phyloP scores from a whole-genome alignment of 176 grass and related monocot species.

The Areca catechu region DNA sequence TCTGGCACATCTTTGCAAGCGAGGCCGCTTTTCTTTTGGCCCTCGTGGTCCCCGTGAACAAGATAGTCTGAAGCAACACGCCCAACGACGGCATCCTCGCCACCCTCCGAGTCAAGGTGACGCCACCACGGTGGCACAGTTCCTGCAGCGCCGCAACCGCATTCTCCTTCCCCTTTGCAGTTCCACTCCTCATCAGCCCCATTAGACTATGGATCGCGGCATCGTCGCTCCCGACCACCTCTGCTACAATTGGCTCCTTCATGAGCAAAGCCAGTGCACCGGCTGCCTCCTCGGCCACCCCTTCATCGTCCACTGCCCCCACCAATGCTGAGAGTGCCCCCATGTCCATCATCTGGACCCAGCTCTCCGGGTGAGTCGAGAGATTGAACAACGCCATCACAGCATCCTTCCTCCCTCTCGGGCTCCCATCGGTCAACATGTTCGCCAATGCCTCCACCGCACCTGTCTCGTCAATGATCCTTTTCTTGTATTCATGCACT shows the following conservation, averaged over 20 bases:
- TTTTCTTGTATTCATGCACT: slow-evolving; percentile 89
- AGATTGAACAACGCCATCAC: slow-evolving; percentile 98
- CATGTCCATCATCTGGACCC: slow-evolving; percentile 56
- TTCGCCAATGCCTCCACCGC: slow-evolving; percentile 56
- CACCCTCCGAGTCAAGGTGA: slow-evolving; percentile 42
- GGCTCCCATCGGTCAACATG: slow-evolving; percentile 65
- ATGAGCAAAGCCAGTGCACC: slow-evolving; percentile 79
- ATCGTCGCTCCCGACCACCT: slow-evolving; percentile 54
- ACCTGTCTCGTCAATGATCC: slow-evolving; percentile 66
- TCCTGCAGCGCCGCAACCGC: slow-evolving; percentile 88
- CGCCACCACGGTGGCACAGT: slow-evolving; percentile 62
- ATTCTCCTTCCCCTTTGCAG: slow-evolving; percentile 88
- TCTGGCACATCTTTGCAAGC: slow-evolving; percentile 74
- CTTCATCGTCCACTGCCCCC: slow-evolving; percentile 58
- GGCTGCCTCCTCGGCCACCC: slow-evolving; percentile 78
- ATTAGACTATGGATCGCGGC: slow-evolving; percentile 51
- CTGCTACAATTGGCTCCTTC: slow-evolving; percentile 52
- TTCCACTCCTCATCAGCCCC: slow-evolving; percentile 75
- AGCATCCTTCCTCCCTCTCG: slow-evolving; percentile 89
- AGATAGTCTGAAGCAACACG: slow-evolving; percentile 52
- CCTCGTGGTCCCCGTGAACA: slow-evolving; percentile 64
- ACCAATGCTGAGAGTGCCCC: slow-evolving; percentile 49
- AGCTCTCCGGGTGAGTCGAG: slow-evolving; percentile 82
- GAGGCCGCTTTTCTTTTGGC: slow-evolving; percentile 80
- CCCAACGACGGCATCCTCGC: slow-evolving; percentile 46